Base-by-base conservation (phyloP, 148 eudicot species). In the Camellia granthamiana region DNA sequence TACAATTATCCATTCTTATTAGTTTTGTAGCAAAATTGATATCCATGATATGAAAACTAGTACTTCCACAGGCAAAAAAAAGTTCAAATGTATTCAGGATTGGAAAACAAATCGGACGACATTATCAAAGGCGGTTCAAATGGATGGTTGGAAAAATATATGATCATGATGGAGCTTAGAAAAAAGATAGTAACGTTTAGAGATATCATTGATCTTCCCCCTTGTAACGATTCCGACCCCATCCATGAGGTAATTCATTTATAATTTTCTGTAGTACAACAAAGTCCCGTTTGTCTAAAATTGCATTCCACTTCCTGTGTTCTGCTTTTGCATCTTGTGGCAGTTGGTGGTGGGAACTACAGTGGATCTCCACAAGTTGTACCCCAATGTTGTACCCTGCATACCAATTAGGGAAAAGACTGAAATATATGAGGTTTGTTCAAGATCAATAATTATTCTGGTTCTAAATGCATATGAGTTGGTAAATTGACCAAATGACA, bases 191-290 rank as follows among this genome's bases (percentile, higher is more conserved):
- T 84, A 77, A 78, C 83, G 68, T 88, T 93, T 75, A 85, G 95
- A 79, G 94, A 93, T 76, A 85, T 89, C 60, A 89, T 93, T 69
- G 97, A 93, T 80, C 80, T 93, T 44, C 90, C 95, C 66, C 92
- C 95, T 15, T 84, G 87, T 9, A 74, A 60, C 66, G 91, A 86
- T 18, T 88, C 95, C 9, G 86, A 85, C 80, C 88, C 92, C 5
- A 81, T 88, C 41, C 85, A 87, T 54, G 91, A 93, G 90, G 95
- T 93, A 81, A 23, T 56, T 78, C 56, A 30, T 62, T 23, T 51
- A 2, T 49, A 1, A 4, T 59, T 46, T n/a, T 43, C 16, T 68
- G 43, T 6, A 14, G 16, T 4, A 16, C 72, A 68, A 68, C 13
- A 30, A 68, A 14, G 72, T 49, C 30, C 46, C 23, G n/a, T 49